phyloP scores from a whole-genome alignment of 495 filamentous ascomycete species.

The Clavariopsis aquatica region DNA sequence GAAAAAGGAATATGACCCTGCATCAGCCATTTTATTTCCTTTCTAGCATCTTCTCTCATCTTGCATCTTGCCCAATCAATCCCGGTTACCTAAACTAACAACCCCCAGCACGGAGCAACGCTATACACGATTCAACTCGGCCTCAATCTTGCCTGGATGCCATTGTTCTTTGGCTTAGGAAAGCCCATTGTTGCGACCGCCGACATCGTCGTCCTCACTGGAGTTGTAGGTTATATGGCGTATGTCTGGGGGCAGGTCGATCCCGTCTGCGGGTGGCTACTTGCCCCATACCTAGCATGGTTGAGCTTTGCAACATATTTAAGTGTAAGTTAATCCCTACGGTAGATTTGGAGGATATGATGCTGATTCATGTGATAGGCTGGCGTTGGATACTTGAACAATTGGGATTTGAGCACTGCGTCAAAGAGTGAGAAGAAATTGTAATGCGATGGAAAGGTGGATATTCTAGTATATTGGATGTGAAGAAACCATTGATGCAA shows the following conservation, averaged over 20 bases:
- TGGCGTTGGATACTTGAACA: slow-evolving; percentile 68
- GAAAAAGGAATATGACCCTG: too few relatives aligned
- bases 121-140: slow-evolving; percentile 83
- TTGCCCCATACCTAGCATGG: slow-evolving; percentile 82
- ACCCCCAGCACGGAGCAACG: slow-evolving; percentile 59
- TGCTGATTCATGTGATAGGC: slow-evolving; percentile 38
- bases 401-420: slow-evolving; percentile 1
- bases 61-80: too few relatives aligned
- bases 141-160: slow-evolving; percentile 89
- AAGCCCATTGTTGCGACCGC: slow-evolving; percentile 70
- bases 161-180: slow-evolving; percentile 78
- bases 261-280: slow-evolving; percentile 64
- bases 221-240: slow-evolving; percentile 67
- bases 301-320: slow-evolving; percentile 81
- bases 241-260: slow-evolving; percentile 77
- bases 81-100: slow-evolving; percentile 5
- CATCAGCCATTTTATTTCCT: too few relatives aligned
- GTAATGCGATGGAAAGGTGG: too few relatives aligned
- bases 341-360: background rate
- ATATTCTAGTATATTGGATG: too few relatives aligned
- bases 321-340: slow-evolving; percentile 46
- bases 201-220: slow-evolving; percentile 72
- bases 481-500: too few relatives aligned
- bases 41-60: background rate
- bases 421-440: background rate